Evolutionary conservation across 2,329 filamentous ascomycete genomes (phyloP), one percentile per base, ranked within the genome.

Genomic region (Pleurostoma richardsiae): DNA sequence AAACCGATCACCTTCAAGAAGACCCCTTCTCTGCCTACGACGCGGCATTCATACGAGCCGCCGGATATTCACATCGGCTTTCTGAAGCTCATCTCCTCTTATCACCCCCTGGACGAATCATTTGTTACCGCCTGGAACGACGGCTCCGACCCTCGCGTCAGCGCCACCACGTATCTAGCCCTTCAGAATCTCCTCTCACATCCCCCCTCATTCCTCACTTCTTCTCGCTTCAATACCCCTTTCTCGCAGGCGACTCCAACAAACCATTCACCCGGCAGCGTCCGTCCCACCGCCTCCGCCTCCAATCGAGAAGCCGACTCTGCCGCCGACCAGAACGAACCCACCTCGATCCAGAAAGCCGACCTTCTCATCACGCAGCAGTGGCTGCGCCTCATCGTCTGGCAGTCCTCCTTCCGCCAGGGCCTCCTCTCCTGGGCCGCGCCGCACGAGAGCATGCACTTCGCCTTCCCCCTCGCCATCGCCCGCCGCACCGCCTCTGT

Each of bases 371-470:
- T 85, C 45, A 87, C 82, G 3, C 84, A 88, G 58, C 82, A 86
- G 56, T 88, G 84, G 84, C 70, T 88, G 4, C 72, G 80, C 19
- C 79, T 82, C 1, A 84, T 86, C 66, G 78, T 86, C n/a, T 88
- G 84, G 84, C 84, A 86, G 55, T 74, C 84, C 2, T 83, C 82
- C 3, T 85, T 85, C 55, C 77, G 79, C 26, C 82, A 85, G 54
- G 80, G 81, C 4, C 76, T 82, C 28, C 70, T 87, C 26, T 83
- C 80, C 30, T 80, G 77, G 30, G 73, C 73, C 3, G 72, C 81
- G 0, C 64, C 71, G 5, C 77, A 86, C 47, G 73, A 73, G 51
- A 76, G 79, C 41, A 79, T 84, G 73, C 78, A 72, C 31, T 83
- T 83, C 64, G 72, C 73, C 30, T 83, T 80, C 46, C 80, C 81